Evolutionary conservation across 2,329 filamentous ascomycete genomes (phyloP).

Genomic region (Dactylellina cionopaga): DNA sequence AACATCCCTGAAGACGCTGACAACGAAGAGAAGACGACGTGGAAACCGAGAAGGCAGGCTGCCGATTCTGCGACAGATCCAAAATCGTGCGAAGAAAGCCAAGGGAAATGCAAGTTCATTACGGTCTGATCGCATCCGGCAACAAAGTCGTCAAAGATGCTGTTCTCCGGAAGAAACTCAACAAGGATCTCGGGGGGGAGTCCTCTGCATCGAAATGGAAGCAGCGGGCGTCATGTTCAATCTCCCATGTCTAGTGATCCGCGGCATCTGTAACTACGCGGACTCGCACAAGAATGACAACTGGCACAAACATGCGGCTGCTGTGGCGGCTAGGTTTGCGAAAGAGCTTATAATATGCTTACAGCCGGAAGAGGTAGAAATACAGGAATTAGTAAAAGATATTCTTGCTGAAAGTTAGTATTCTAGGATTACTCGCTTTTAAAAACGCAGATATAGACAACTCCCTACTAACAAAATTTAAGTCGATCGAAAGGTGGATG

Average conservation of each 20-base stretch:
- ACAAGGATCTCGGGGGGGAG: background rate
- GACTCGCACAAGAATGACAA: slow-evolving; percentile 3
- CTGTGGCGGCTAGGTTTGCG: slow-evolving; percentile 51
- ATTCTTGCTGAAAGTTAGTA: no score
- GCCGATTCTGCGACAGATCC: slow-evolving; percentile 1
- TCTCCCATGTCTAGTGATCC: slow-evolving; percentile 6
- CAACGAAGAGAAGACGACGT: background rate
- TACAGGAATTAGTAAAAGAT: background rate
- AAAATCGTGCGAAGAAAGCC: background rate
- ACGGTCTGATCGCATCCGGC: slow-evolving; percentile 10
- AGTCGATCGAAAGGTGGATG: no score
- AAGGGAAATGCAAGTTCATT: background rate
- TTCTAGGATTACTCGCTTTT: no score
- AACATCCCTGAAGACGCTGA: background rate
- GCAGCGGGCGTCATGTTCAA: no score
- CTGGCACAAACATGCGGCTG: slow-evolving; percentile 15
- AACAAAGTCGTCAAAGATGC: slow-evolving; percentile 56
- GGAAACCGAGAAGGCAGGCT: background rate
- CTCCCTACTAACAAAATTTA: no score
- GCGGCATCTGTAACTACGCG: slow-evolving; percentile 23
- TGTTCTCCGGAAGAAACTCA: slow-evolving; percentile 48
- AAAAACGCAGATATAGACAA: no score
- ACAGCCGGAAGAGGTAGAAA: background rate
- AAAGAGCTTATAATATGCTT: slow-evolving; percentile 35
- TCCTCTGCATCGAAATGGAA: slow-evolving; percentile 47